Evolutionary conservation across 495 filamentous ascomycete genomes (phyloP), one percentile per base, ranked within the genome.

Genomic region (Oleoguttula mirabilis): DNA sequence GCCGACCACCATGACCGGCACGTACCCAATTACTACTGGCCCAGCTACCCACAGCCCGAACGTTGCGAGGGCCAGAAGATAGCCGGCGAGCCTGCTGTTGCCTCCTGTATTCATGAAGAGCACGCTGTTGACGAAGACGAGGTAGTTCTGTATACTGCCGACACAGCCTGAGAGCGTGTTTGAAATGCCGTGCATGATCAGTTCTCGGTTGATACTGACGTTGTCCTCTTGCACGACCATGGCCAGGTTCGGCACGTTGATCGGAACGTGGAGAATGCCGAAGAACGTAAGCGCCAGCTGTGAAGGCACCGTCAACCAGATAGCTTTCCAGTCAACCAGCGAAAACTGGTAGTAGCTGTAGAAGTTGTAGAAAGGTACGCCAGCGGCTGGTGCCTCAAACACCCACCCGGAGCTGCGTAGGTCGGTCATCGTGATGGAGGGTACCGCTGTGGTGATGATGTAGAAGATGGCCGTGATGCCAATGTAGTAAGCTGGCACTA

Each of bases 241-340:
- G 1, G 82, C 90, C 14, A 98, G 60, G 2, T 90, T 87, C 4
- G 90, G 90, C 14, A 96, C 84, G 59, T 98, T 96, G 62, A 98
- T 98, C 0, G 90, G 92, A 6, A 96, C 90, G 58, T 98, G 92
- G 10, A 98, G 73, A 32, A 98, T 77, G 31, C 88, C 88, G 57
- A 98, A 98, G 67, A 98, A 96, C 0, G 92, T 94, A 42, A 98
- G 64, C 2, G 92, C 90, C 58, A 96, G 81, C 88, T 96, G 96
- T 10, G 92, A 86, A 0, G 92, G 90, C 16, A 94, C 70, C 0
- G 80, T 86, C 39, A 82, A 76, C 19, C 68, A 58, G 44, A 98
- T 70, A 17, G 92, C 90, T 16, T 63, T 63, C 82, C 84, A 93
- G 54, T 92, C 71, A 12, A 55, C 52, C 3, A 56, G 31, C 14